These are phyloP conservation scores for Trichomonascaceae sp. DNA, from an alignment of 1,139 yeast genomes.

Conservation along the genomic window DNA sequence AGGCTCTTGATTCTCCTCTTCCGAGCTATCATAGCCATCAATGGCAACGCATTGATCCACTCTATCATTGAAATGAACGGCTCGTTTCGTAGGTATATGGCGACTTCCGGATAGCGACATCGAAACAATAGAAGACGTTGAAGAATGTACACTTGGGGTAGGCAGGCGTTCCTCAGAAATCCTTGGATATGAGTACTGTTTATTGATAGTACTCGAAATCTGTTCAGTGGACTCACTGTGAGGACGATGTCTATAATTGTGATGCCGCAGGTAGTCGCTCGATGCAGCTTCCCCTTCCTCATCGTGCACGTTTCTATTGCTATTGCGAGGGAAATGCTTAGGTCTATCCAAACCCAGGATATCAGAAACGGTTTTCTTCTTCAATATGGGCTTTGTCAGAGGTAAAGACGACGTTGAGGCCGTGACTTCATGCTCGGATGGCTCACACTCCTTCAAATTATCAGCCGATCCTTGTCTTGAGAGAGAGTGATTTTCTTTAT, in stretches of 20 bases:
- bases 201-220: constrained; percentile 30
- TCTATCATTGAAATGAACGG: constrained; percentile 84
- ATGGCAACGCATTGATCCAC: constrained; percentile 89
- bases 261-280: constrained; percentile 32
- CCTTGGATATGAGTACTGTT: constrained; percentile 24
- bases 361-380: constrained; percentile 74
- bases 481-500: constrained; percentile 38
- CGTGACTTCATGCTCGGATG: not conserved
- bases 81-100: constrained; percentile 36
- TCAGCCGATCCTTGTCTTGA: constrained; percentile 15
- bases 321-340: constrained; percentile 15
- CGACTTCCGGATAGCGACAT: not conserved
- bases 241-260: constrained; percentile 34
- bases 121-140: constrained; percentile 9
- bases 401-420: constrained; percentile 14
- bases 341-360: constrained; percentile 48
- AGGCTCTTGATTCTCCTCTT: constrained; percentile 8
- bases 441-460: constrained; percentile 6
- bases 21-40: constrained; percentile 31
- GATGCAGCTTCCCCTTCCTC: constrained; percentile 12
- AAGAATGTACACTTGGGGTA: constrained; percentile 5
- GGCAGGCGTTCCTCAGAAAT: constrained; percentile 8
- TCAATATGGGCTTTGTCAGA: constrained; percentile 67
- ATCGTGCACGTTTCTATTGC: constrained; percentile 12
- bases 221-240: constrained; percentile 26